phyloP scores from a whole-genome alignment of 73 alveolate species.

The Paramecium caudatum region DNA sequence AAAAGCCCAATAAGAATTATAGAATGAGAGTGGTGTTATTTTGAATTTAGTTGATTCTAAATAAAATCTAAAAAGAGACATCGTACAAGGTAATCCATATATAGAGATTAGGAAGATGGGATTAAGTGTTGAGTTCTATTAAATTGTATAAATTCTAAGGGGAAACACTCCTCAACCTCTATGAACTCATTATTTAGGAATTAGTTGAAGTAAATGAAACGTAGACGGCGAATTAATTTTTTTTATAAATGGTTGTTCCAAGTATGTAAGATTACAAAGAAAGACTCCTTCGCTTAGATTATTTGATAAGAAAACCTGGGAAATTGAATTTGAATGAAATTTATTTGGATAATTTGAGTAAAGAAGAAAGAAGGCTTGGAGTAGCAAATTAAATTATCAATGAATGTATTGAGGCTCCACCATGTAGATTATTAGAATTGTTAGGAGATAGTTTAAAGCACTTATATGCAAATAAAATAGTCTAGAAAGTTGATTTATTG shows the following conservation, averaged over 20 bases:
- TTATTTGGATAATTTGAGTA: slow-evolving; percentile 3
- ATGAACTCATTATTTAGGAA: slow-evolving; percentile 42
- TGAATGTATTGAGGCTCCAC: slow-evolving; percentile 46
- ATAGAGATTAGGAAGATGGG: slow-evolving; percentile 40
- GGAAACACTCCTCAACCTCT: slow-evolving; percentile 12
- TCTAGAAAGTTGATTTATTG: background rate
- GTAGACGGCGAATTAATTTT: slow-evolving; percentile 10
- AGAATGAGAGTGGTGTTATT: slow-evolving; percentile 8
- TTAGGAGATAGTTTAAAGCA: slow-evolving; percentile 35
- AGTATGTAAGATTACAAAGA: slow-evolving; percentile 4
- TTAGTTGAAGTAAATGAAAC: slow-evolving; percentile 64
- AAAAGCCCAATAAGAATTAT: slow-evolving; percentile 5
- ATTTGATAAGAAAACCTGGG: slow-evolving; percentile 48
- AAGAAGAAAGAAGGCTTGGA: slow-evolving; percentile 37
- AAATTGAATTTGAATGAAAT: background rate
- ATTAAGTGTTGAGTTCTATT: background rate
- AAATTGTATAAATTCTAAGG: background rate
- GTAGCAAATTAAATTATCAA: background rate
- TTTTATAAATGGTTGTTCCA: background rate
- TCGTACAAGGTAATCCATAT: background rate
- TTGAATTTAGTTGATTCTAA: slow-evolving; percentile 57
- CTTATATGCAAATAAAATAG: background rate
- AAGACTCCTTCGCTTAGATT: slow-evolving; percentile 35
- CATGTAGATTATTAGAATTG: slow-evolving; percentile 47
- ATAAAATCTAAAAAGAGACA: background rate